Evolutionary conservation across 1,139 yeast genomes (phyloP).

Genomic region (Yamadazyma friedrichii): DNA sequence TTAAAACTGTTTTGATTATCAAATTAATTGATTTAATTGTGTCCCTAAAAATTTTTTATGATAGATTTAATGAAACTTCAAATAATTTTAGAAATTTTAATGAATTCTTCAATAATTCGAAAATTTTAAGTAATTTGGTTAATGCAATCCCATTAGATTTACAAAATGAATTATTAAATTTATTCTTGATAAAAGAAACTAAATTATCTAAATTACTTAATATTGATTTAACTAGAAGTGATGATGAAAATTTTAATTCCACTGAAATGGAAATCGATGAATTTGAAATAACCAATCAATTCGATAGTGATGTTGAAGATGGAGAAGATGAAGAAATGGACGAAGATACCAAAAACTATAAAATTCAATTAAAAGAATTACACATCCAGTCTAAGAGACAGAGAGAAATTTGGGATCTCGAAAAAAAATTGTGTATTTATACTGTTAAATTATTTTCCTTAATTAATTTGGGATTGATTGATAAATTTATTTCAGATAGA

Average conservation of each 20-base stretch:
- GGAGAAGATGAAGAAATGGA: conserved; percentile 22
- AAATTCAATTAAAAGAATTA: conserved; percentile 7
- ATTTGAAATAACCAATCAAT: conserved; percentile 26
- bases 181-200: conserved; percentile 37
- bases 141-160: conserved; percentile 21
- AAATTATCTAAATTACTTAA: conserved; percentile 24
- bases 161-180: conserved; percentile 25
- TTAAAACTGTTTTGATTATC: conserved; percentile 25
- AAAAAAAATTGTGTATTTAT: conserved; percentile 50
- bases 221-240: conserved; percentile 50
- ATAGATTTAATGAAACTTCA: conserved; percentile 22
- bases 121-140: conserved; percentile 14
- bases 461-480: conserved; percentile 37
- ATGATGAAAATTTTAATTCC: conserved; percentile 54
- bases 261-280: conserved; percentile 3
- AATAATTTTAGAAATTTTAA: conserved; percentile 29
- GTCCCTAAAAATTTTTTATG: conserved; percentile 33
- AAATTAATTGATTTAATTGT: conserved; percentile 32
- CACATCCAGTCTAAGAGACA: conserved; percentile 13
- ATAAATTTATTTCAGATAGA: conserved; percentile 32
- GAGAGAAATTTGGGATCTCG: conserved; percentile 30
- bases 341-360: conserved; percentile 13
- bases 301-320: conserved; percentile 16
- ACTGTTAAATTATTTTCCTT: conserved; percentile 51
- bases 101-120: conserved; percentile 21